A percentile compares a stretch with the other conserved stretches of the same genome.
phyloP scores from a whole-genome alignment of 257 asterid species.

The Verbena officinalis region DNA sequence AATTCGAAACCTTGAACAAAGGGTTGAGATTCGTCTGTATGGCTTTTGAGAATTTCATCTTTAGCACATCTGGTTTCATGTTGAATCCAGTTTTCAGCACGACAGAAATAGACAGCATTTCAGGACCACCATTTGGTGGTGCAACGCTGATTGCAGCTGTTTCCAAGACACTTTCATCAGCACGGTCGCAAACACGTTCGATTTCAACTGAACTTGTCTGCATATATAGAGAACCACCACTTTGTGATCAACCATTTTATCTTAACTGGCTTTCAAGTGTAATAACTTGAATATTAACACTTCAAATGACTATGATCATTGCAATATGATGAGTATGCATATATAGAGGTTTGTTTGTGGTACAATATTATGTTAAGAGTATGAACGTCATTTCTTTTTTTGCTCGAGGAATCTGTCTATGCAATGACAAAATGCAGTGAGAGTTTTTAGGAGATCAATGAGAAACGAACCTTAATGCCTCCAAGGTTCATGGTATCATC shows the following conservation, averaged over 20 bases:
- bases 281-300: neutral
- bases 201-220: conserved; percentile 92
- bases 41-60: conserved; percentile 64
- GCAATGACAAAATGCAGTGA: no score
- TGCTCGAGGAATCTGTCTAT: no score
- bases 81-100: conserved; percentile 63
- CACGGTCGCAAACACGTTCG: conserved; percentile 77
- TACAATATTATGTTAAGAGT: no score
- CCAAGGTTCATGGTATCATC: conserved; percentile 99
- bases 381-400: neutral
- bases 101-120: conserved; percentile 70
- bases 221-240: neutral
- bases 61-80: conserved; percentile 46
- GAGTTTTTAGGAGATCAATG: no score
- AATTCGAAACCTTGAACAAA: conserved; percentile 70
- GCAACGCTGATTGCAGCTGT: conserved; percentile 81
- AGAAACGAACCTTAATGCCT: conserved; percentile 97
- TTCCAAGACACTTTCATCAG: conserved; percentile 75
- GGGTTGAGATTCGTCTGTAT: conserved; percentile 82
- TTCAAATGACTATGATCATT: neutral
- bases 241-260: neutral
- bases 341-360: neutral
- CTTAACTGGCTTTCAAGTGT: neutral
- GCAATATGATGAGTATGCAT: neutral
- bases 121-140: conserved; percentile 85